Evolutionary conservation across 73 alveolate species (phyloP), one percentile per base, ranked within the genome.

Genomic region (Effrenium voratum): DNA sequence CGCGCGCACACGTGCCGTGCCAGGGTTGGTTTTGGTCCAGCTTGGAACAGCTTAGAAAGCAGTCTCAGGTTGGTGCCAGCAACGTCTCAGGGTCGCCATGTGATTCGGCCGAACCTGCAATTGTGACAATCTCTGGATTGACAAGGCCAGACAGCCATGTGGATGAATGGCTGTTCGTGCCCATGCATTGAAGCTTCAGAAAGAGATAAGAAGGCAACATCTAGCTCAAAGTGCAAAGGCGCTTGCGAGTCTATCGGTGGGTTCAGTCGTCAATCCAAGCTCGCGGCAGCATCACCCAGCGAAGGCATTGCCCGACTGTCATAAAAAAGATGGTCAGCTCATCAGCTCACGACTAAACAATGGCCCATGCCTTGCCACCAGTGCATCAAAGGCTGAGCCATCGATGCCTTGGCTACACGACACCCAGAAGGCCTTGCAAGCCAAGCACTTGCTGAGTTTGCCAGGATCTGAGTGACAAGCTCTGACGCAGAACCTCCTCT

Each of bases 261-360:
- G n/a, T n/a, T n/a, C n/a, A n/a, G 8, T 63, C 30, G 16, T 12
- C 36, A 22, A 28, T 52, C 13, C 40, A 26, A 60, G 60, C 43
- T 44, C 60, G 49, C 82, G 12, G 59, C 95, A 22, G 95, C 83
- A 87, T 87, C 95, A 43, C 95, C 95, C 85, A 87, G 85, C 8
- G 95, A 63, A 6, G 95, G 95, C 95, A 44, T 87, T 10, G 95
- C 95, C 43, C 95, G 95, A 87, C 95, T 87, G 95, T 34, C 38
- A 32, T 36, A 2, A n/a, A 34, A 24, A 6, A 32, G 36, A 5
- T 63, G 24, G 34, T 63, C 76, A 12, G 24, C 30, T 63, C 38
- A 22, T 32, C 34, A 32, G 30, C 8, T 63, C 76, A 12, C 41
- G 24, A 8, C 19, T 22, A 63, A 63, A 8, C 19, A 52, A 19